Evolutionary conservation across 352 stramenopile species (phyloP).

Genomic region (Phytophthora brassicae): DNA sequence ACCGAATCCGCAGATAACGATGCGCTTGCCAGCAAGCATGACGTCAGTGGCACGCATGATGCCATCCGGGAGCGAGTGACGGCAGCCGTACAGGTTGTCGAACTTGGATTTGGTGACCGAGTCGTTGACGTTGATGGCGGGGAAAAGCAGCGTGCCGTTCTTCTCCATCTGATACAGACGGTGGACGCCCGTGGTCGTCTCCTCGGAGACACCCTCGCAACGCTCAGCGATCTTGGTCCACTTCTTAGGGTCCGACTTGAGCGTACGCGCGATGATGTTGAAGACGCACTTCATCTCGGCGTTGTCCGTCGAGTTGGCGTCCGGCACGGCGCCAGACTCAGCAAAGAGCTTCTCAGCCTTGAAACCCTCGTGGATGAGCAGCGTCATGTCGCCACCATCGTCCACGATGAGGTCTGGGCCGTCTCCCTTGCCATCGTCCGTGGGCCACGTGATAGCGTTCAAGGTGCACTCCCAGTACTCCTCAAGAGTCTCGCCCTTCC

Average conservation of each 20-base stretch:
- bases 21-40: slow-evolving; percentile 98
- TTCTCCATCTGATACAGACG: slow-evolving; percentile 99
- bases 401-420: slow-evolving; percentile 98
- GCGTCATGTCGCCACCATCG: slow-evolving; percentile 98
- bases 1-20: slow-evolving; percentile 97
- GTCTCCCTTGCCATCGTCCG: slow-evolving; percentile 96
- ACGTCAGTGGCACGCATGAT: slow-evolving; percentile 99
- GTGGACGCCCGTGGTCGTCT: slow-evolving; percentile 98
- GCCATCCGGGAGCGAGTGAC: slow-evolving; percentile 97
- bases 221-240: slow-evolving; percentile 96
- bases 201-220: slow-evolving; percentile 97
- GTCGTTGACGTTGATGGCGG: slow-evolving; percentile 99
- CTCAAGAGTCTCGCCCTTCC: slow-evolving; percentile 98
- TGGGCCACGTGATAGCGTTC: slow-evolving; percentile 95
- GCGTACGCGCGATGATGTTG: slow-evolving; percentile 94
- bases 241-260: slow-evolving; percentile 95
- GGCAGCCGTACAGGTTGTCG: slow-evolving; percentile 99
- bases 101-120: slow-evolving; percentile 99
- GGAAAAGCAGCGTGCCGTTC: slow-evolving; percentile 94
- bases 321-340: slow-evolving; percentile 93
- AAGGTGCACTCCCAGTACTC: slow-evolving; percentile 99
- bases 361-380: slow-evolving; percentile 98
- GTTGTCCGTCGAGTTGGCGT: slow-evolving; percentile 95
- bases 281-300: slow-evolving; percentile 99
- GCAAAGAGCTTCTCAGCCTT: slow-evolving; percentile 96